These are phyloP conservation scores for Castanea sativa DNA, from an alignment of 306 rosid genomes.

Conservation along the genomic window DNA sequence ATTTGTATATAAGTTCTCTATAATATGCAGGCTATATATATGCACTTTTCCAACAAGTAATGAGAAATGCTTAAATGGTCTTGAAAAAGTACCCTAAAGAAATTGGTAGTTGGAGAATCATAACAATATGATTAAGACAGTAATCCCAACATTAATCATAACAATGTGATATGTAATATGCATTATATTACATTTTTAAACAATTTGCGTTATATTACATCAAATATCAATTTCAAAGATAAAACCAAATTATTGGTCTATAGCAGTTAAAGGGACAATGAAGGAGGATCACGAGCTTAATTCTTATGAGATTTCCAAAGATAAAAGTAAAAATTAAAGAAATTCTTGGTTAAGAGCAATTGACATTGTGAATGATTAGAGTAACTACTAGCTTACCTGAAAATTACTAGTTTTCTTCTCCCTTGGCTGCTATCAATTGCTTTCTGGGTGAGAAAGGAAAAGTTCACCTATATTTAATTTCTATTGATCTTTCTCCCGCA, in stretches of 20 bases:
- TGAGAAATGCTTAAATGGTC: neutral
- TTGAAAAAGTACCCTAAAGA: neutral
- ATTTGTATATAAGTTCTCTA: too few species aligned
- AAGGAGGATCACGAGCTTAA: too few species aligned
- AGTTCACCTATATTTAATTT: neutral
- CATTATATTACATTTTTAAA: too few species aligned
- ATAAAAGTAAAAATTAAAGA: too few species aligned
- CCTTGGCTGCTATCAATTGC: neutral
- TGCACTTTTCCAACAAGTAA: neutral
- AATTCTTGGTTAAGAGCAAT: too few species aligned
- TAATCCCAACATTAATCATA: neutral
- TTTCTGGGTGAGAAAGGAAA: neutral
- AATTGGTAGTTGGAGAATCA: neutral
- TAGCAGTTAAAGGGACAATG: too few species aligned
- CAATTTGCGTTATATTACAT: neutral
- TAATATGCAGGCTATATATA: neutral
- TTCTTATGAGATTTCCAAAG: too few species aligned
- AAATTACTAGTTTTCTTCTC: neutral
- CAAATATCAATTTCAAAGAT: neutral
- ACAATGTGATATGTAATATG: neutral
- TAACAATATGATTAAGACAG: neutral
- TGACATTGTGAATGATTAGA: too few species aligned
- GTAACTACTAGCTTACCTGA: neutral
- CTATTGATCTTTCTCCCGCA: neutral
- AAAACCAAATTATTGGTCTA: neutral